These are phyloP conservation scores for Bretziella fagacearum DNA, from an alignment of 2,329 filamentous ascomycete species.

Conservation along the genomic window DNA sequence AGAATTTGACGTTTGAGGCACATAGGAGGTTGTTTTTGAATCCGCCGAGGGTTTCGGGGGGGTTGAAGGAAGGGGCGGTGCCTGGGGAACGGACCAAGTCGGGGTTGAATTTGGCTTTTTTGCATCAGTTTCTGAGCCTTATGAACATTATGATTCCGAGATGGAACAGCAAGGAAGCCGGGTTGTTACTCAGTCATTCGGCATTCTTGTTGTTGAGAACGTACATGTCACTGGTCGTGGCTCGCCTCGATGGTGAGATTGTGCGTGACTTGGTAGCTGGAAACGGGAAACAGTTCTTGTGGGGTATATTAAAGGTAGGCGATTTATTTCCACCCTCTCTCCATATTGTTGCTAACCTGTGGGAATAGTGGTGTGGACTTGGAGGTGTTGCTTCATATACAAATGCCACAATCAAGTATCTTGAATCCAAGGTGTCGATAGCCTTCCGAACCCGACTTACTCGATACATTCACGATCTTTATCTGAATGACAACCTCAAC, in stretches of 20 bases:
- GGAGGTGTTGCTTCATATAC: conserved; percentile 91
- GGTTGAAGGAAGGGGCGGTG: conserved; percentile 55
- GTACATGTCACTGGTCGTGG: conserved; percentile 85
- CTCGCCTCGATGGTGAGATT: conserved; percentile 85
- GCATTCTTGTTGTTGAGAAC: conserved; percentile 82
- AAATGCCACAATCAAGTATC: conserved; percentile 97
- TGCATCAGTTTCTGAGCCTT: conserved; percentile 90
- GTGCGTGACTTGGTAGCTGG: conserved; percentile 92
- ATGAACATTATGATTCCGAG: conserved; percentile 96
- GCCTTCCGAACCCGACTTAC: conserved; percentile 91
- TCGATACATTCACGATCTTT: conserved; percentile 91
- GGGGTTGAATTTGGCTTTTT: conserved; percentile 82
- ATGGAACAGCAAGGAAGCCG: conserved; percentile 91
- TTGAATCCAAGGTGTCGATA: conserved; percentile 95
- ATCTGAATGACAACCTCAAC: conserved; percentile 84
- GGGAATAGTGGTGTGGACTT: conserved; percentile 66
- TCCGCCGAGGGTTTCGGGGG: conserved; percentile 59
- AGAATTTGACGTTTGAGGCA: conserved; percentile 87
- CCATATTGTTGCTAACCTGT: not conserved
- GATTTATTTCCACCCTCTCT: not conserved
- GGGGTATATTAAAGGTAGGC: conserved; percentile 63
- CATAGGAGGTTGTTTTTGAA: conserved; percentile 86
- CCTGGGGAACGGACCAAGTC: conserved; percentile 85
- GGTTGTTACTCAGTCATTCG: conserved; percentile 72
- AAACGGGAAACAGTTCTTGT: conserved; percentile 72